Base-by-base conservation (phyloP, 2,329 filamentous ascomycete species). In the Trichoderma sp. region DNA sequence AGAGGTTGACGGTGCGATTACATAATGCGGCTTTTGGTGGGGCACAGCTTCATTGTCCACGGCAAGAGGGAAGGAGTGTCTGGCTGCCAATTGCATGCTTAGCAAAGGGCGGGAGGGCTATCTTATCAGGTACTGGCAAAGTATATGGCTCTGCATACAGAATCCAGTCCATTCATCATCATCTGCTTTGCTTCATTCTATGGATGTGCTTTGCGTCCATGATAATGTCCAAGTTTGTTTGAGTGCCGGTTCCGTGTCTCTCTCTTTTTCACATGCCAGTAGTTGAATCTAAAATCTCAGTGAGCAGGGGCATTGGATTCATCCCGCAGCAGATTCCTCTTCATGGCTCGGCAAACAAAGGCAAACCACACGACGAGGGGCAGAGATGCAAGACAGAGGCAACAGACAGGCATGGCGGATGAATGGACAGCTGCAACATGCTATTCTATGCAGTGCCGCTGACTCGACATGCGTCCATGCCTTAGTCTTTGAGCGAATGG, bases 1-100 rank as follows among this genome's bases (percentile, higher is more conserved):
- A 65, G 53, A 66, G 53, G 68, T 65, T 66, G 47, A 26, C 50
- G 26, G 61, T 34, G 57, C 12, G 68, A 32, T 71, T 71, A 71
- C 68, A 71, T 71, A 71, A 71, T 50, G 53, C 68, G 12, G 1
- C 13, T 36, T 59, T 59, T 71, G 50, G 61, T 70, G 58, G 61
- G 61, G 58, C 68, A 53, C 17, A 12, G 32, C 68, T 57, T 64
- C 30, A 23, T 9, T 28, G 50, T 39, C 13, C 26, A 12, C 36
- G 63, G 64, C 53, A 43, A 20, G 63, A 55, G 39, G 3, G 39
- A 32, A 20, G 20, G 36, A 55, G 8, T 30, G 63, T 17, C 63
- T 55, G 39, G 63, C 32, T 58, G n/a, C 65, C 15, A 43, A 7
- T 58, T 68, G 53, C 65, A 17, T 23, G 53, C 26, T 68, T 43